Base-by-base conservation (phyloP, 1,284 basidiomycete genomes). In the Papiliotrema laurentii region DNA sequence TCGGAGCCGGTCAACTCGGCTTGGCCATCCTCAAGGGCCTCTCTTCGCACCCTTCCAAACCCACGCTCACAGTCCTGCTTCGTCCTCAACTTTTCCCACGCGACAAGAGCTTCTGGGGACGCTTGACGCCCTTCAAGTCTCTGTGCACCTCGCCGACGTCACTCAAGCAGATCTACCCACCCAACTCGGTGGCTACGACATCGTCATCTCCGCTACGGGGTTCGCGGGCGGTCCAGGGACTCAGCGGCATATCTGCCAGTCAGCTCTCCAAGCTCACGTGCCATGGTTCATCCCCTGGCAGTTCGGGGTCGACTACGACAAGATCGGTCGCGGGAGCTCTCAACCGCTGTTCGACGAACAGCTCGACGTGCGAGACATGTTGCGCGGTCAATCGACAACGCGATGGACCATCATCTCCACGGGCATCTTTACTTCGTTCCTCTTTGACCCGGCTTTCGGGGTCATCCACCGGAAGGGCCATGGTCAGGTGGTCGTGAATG, bases 271-370 rank as follows among this genome's bases (percentile, higher is more conserved):
- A 18, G 66, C 71, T 5, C 11, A 9, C 6, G 58, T 62, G 21
- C 16, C 31, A 22, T 57, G 68, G 22, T 73, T 68, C 53, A 53
- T 72, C 22, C 72, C 72, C 1, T 74, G 72, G 72, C 71, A 74
- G 48, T 74, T 72, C 39, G 72, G 72, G n/a, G 68, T 72, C 5
- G 71, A 73, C 43, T 74, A 73, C 54, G 71, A 71, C 53, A 38
- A 54, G 1, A 69, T 74, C 42, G 70, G 72, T 3, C 48, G 52
- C n/a, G 67, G 66, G 3, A 64, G 61, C n/a, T 55, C 56, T 9
- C 68, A 71, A 51, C 58, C 66, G 10, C 48, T 74, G 4, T 72
- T 72, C 51, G 68, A 71, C 43, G 72, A 74, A 54, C 71, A 73
- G 55, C 60, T 72, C 13, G 70, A 72, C 35, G 72, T 74, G 5